Conservation (phyloP, 495 filamentous ascomycete species). For the Tuber microsphaerosporum region DNA sequence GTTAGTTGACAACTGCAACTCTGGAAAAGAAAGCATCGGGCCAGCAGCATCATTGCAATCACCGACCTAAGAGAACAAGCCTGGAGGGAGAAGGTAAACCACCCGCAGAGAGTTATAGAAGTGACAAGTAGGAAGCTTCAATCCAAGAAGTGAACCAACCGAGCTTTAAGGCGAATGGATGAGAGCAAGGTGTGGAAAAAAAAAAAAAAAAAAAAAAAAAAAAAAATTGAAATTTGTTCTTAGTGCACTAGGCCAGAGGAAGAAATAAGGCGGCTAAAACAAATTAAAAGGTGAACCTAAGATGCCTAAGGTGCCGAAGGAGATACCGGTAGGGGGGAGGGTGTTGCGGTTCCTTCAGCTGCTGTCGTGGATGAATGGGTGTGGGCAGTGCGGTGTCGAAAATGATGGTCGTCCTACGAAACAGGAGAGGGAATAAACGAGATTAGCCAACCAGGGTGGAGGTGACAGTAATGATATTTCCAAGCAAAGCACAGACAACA, state of each 20-base stretch:
- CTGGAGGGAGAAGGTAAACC: neutral
- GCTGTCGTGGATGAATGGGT: slow-evolving; percentile 18
- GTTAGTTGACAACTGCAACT: neutral
- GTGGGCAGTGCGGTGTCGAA: slow-evolving; percentile 31
- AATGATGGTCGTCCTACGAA: slow-evolving; percentile 27
- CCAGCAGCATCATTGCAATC: neutral
- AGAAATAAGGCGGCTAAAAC: slow-evolving; percentile 19
- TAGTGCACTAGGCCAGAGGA: slow-evolving; percentile 21
- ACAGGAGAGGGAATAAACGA: slow-evolving; percentile 35
- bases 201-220: slow-evolving; percentile 6
- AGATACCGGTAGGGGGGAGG: slow-evolving; percentile 23
- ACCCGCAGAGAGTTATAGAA: neutral
- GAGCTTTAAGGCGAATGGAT: neutral
- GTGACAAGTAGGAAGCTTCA: neutral
- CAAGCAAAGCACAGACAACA: slow-evolving; percentile 39
- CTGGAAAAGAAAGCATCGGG: neutral
- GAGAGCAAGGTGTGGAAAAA: neutral
- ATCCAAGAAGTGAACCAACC: neutral
- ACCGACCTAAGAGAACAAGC: neutral
- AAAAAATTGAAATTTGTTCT: slow-evolving; percentile 4
- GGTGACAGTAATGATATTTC: slow-evolving; percentile 24
- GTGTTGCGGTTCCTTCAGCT: slow-evolving; percentile 22
- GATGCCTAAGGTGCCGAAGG: slow-evolving; percentile 28
- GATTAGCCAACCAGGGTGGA: slow-evolving; percentile 32
- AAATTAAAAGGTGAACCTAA: neutral